Conservation (phyloP, 129 eudicot species). For the Helichrysum umbraculigerum region DNA sequence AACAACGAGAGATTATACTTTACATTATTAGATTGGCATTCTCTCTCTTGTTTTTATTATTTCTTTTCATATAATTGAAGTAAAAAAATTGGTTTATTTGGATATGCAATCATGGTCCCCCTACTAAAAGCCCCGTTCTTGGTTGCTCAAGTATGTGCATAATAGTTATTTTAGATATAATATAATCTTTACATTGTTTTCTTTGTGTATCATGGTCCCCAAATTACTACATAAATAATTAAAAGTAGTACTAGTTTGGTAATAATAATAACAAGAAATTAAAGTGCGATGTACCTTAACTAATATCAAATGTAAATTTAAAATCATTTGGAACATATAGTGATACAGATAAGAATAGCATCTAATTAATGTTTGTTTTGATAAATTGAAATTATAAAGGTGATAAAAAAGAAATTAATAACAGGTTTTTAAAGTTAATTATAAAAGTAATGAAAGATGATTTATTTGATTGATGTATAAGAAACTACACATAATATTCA, state of each 20-base stretch:
- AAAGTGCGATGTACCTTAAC: conserved; percentile 11
- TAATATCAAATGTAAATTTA: background rate
- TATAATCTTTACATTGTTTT: background rate
- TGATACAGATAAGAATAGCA: background rate
- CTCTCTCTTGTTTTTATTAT: conserved; percentile 8
- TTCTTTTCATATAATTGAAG: background rate
- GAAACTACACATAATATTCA: background rate
- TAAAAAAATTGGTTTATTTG: conserved; percentile 15
- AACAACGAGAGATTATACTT: conserved; percentile 21
- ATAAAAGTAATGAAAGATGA: too few relatives aligned
- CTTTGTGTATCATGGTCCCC: conserved; percentile 34
- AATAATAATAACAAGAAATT: conserved; percentile 18
- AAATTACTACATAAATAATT: conserved; percentile 19
- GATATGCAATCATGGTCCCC: conserved; percentile 40
- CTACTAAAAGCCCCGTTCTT: conserved; percentile 28
- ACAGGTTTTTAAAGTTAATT: background rate
- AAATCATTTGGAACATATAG: background rate
- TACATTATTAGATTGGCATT: conserved; percentile 20
- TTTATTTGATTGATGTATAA: too few relatives aligned
- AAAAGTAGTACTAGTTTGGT: conserved; percentile 10
- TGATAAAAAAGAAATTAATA: too few relatives aligned
- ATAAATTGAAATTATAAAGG: too few relatives aligned
- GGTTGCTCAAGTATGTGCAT: conserved; percentile 30
- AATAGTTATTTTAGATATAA: conserved; percentile 20
- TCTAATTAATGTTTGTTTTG: background rate